A percentile compares a stretch with the other conserved stretches of the same genome.
Conservation (phyloP, 345 rosid species). For the Draba incana region DNA sequence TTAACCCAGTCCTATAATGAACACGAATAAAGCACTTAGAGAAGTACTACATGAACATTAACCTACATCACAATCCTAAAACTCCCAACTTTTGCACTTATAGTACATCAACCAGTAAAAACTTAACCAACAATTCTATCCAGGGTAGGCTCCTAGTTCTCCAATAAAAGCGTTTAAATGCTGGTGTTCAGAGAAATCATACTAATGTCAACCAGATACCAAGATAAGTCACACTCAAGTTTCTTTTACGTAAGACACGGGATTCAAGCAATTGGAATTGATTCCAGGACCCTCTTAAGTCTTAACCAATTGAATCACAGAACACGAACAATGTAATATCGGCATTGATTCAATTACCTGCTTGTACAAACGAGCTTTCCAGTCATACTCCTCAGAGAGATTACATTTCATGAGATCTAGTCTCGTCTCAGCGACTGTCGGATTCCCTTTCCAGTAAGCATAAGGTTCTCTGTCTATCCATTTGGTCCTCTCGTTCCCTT, state of each 20-base stretch:
- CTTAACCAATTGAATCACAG: slow-evolving; percentile 4
- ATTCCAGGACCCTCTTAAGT: neutral
- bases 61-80: neutral
- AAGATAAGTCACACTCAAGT: slow-evolving; percentile 7
- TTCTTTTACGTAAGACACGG: neutral
- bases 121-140: neutral
- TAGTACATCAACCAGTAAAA: neutral
- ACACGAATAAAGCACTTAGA: neutral
- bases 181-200: neutral
- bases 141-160: neutral
- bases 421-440: slow-evolving; percentile 61
- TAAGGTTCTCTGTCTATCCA: slow-evolving; percentile 76
- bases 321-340: slow-evolving; percentile 10
- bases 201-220: neutral
- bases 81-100: neutral
- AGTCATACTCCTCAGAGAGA: slow-evolving; percentile 63
- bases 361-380: slow-evolving; percentile 81
- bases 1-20: slow-evolving; percentile 67
- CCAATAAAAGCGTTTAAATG: neutral
- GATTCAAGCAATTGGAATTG: neutral
- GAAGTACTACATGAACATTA: neutral
- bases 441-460: slow-evolving; percentile 96
- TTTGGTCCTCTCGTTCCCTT: slow-evolving; percentile 52
- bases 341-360: slow-evolving; percentile 51
- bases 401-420: slow-evolving; percentile 76